Evolutionary conservation across 2,329 filamentous ascomycete genomes (phyloP).

Genomic region (Pseudocercospora cruenta): DNA sequence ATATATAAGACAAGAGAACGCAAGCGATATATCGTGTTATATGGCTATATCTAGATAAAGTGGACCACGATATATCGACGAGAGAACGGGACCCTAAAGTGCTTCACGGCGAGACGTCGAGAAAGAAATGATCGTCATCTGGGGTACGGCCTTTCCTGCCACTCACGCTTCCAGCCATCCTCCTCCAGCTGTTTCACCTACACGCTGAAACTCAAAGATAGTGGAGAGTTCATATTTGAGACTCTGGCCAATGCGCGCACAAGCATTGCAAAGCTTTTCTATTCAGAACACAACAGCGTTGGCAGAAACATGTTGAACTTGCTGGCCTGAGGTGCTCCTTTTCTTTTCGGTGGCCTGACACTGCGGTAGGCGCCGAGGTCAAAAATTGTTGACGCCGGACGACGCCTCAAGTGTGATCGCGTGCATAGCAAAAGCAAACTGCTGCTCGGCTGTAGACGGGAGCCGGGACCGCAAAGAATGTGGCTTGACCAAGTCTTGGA

Average conservation of each 20-base stretch:
- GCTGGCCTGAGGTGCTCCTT: no score
- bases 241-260: background rate
- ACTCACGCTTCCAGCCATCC: background rate
- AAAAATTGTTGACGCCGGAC: background rate
- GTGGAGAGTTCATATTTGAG: background rate
- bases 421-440: background rate
- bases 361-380: background rate
- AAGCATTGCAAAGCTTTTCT: conserved; percentile 1
- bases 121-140: background rate
- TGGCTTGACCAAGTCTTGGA: background rate
- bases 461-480: background rate
- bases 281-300: background rate
- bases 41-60: no score
- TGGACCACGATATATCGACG: no score
- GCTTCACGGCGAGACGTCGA: background rate
- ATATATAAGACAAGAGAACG: no score
- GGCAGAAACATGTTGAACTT: background rate
- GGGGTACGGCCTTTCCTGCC: background rate
- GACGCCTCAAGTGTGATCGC: background rate
- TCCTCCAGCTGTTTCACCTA: background rate
- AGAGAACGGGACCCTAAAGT: no score
- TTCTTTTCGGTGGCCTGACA: no score
- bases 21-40: no score
- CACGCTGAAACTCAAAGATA: background rate
- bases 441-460: background rate